Percentiles rank a stretch among this genome's conserved stretches.
Conservation (phyloP, 805 yeast species). For the Metschnikowia orientalis region DNA sequence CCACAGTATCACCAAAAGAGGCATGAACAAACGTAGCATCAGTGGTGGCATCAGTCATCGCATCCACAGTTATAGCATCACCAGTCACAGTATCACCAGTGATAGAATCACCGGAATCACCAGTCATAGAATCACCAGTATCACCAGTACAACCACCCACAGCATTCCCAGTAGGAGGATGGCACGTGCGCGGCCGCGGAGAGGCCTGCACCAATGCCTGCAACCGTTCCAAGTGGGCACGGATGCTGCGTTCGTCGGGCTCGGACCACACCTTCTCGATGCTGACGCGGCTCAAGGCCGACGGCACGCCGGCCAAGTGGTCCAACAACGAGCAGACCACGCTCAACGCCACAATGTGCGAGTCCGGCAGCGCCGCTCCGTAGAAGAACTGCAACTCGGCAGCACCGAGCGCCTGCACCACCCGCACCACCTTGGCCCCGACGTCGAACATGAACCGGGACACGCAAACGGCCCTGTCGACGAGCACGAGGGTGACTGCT, state of each 20-base stretch:
- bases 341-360: constrained; percentile 22
- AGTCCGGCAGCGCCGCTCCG: constrained; percentile 28
- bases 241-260: constrained; percentile 23
- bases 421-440: constrained; percentile 10
- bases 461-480: constrained; percentile 21
- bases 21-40: no score
- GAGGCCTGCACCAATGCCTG: background rate
- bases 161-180: no score
- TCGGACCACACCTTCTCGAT: constrained; percentile 31
- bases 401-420: constrained; percentile 14
- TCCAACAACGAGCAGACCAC: constrained; percentile 19
- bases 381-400: constrained; percentile 20
- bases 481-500: constrained; percentile 16
- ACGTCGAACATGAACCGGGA: constrained; percentile 12
- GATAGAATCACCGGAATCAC: no score
- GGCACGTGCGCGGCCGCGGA: no score
- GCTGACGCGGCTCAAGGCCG: constrained; percentile 8
- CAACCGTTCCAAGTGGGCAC: constrained; percentile 17
- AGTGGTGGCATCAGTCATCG: no score
- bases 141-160: no score
- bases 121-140: no score
- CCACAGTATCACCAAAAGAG: no score
- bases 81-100: no score
- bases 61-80: no score
- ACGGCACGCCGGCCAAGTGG: constrained; percentile 7